Evolutionary conservation across 164 flowering plant species (phyloP).

Genomic region (Amborella trichopoda): DNA sequence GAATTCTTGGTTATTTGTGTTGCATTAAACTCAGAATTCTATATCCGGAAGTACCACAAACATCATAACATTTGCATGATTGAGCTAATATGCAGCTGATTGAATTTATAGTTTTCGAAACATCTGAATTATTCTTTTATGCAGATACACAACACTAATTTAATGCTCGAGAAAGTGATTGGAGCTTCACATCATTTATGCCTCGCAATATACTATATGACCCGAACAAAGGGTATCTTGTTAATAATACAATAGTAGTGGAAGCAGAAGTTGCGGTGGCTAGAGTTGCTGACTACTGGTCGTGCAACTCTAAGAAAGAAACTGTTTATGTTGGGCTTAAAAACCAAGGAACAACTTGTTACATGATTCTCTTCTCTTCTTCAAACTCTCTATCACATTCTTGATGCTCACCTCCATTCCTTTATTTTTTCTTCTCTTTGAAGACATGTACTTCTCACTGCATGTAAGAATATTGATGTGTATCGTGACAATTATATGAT

Average conservation of each 20-base stretch:
- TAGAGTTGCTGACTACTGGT: constrained; percentile 41
- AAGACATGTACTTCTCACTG: not conserved
- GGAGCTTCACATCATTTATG: constrained; percentile 83
- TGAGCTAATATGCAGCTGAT: not conserved
- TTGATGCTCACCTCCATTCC: constrained; percentile 21
- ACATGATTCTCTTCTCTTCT: constrained; percentile 76
- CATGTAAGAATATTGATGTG: not conserved
- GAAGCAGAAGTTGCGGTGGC: constrained; percentile 70
- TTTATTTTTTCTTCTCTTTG: not conserved
- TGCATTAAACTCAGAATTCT: no score
- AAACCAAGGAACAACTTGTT: constrained; percentile 73
- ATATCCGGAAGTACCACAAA: no score
- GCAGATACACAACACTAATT: constrained; percentile 71
- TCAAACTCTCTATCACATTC: constrained; percentile 56
- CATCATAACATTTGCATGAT: no score
- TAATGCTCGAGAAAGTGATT: constrained; percentile 61
- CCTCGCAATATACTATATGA: constrained; percentile 65
- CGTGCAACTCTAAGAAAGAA: constrained; percentile 62
- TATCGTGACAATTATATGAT: not conserved
- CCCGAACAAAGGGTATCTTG: constrained; percentile 51
- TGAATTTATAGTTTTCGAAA: not conserved
- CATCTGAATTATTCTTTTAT: constrained; percentile 6
- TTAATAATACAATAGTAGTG: constrained; percentile 44
- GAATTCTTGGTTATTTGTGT: not conserved
- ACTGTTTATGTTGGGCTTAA: constrained; percentile 69